These are phyloP conservation scores for Leccinum subatratum DNA, from an alignment of 1,284 basidiomycete genomes.

Conservation along the genomic window DNA sequence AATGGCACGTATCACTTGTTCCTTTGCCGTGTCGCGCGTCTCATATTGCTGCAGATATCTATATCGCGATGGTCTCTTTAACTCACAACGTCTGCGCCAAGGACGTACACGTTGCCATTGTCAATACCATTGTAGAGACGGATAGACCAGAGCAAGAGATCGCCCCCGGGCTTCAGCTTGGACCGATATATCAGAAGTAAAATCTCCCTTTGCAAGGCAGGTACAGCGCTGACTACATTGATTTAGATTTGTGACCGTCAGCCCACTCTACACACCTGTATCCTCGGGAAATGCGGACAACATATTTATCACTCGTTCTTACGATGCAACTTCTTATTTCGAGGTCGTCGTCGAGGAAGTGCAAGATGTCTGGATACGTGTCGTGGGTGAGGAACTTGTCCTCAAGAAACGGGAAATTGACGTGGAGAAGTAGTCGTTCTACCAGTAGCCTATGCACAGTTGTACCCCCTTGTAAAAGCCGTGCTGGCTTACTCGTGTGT, in stretches of 20 bases:
- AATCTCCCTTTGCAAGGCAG: conserved; percentile 3
- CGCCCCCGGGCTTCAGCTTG: conserved; percentile 84
- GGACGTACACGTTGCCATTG: conserved; percentile 93
- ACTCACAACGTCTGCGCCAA: conserved; percentile 97
- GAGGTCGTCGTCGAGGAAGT: conserved; percentile 97
- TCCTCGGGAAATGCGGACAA: conserved; percentile 77
- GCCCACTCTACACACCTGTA: conserved; percentile 87
- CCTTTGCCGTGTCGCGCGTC: conserved; percentile 7
- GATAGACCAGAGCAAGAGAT: conserved; percentile 91
- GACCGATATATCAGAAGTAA: conserved; percentile 92
- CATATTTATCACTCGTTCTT: conserved; percentile 95
- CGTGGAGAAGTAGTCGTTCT: conserved; percentile 47
- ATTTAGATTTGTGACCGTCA: conserved; percentile 82
- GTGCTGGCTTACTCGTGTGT: conserved; percentile 9
- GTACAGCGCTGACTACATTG: conserved; percentile 10
- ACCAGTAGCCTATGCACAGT: conserved; percentile 11
- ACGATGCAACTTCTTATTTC: conserved; percentile 98
- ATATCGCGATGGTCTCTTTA: conserved; percentile 94
- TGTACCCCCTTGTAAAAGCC: conserved; percentile 17
- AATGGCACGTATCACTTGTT: conserved; percentile 64
- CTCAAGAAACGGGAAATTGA: conserved; percentile 81
- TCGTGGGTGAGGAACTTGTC: conserved; percentile 70
- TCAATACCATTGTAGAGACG: conserved; percentile 98
- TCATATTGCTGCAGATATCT: conserved; percentile 72
- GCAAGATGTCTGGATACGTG: conserved; percentile 86